Evolutionary conservation across 371 early-diverging fungal species (phyloP).

Genomic region (Conidiobolus incongruus): DNA sequence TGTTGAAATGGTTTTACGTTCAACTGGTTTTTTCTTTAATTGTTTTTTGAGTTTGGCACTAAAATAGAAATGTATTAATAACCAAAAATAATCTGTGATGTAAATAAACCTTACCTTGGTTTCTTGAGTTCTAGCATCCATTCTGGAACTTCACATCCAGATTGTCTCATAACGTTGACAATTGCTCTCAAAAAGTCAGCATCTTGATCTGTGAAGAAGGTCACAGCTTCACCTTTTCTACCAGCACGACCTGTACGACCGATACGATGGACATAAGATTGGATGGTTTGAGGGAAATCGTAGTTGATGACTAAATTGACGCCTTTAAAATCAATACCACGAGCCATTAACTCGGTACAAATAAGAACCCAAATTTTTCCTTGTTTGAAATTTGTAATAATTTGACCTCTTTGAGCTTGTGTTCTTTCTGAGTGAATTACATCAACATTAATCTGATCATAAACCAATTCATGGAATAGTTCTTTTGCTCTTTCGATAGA

Average conservation of each 20-base stretch:
- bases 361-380: slow-evolving; percentile 91
- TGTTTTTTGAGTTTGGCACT: slow-evolving; percentile 32
- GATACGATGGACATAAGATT: slow-evolving; percentile 86
- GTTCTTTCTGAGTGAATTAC: slow-evolving; percentile 87
- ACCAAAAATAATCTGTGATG: not conserved
- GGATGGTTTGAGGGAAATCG: slow-evolving; percentile 86
- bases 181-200: slow-evolving; percentile 63
- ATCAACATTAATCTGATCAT: slow-evolving; percentile 91
- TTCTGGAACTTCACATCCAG: slow-evolving; percentile 88
- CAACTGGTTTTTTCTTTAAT: slow-evolving; percentile 31
- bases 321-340: slow-evolving; percentile 88
- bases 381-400: slow-evolving; percentile 69
- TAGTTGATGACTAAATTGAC: slow-evolving; percentile 85
- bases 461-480: slow-evolving; percentile 80
- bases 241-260: slow-evolving; percentile 88
- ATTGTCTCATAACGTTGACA: slow-evolving; percentile 88
- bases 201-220: slow-evolving; percentile 87
- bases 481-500: slow-evolving; percentile 90
- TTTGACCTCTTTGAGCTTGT: slow-evolving; percentile 72
- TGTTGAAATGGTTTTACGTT: slow-evolving; percentile 40
- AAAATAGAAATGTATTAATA: no score
- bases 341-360: slow-evolving; percentile 90
- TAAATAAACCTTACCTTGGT: slow-evolving; percentile 17
- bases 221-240: slow-evolving; percentile 50
- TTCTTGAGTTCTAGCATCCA: slow-evolving; percentile 86